A percentile compares a stretch with the other conserved stretches of the same genome.
Evolutionary conservation across 495 filamentous ascomycete genomes (phyloP).

Genomic region (Penicillium alfredii): DNA sequence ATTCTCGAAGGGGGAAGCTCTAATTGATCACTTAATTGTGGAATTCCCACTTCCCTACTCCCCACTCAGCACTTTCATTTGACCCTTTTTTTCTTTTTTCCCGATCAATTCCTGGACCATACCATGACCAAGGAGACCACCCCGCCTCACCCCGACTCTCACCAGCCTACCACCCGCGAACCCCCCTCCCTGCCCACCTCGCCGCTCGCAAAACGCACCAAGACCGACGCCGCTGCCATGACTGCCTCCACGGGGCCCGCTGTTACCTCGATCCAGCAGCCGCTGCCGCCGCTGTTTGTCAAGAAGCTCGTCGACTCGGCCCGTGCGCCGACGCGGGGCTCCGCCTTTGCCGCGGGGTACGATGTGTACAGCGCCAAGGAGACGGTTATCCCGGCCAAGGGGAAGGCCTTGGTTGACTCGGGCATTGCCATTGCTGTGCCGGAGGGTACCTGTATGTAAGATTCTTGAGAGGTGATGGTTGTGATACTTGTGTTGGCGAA

Average conservation of each 20-base stretch:
- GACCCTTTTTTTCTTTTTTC: conserved; percentile 1
- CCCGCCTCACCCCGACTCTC: conserved; percentile 28
- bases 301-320: conserved; percentile 76
- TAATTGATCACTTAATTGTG: conserved; percentile 2
- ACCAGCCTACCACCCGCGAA: conserved; percentile 32
- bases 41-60: too few relatives aligned
- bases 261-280: conserved; percentile 33
- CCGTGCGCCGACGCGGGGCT: conserved; percentile 76
- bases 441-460: conserved; percentile 69
- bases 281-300: conserved; percentile 62
- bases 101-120: conserved; percentile 1
- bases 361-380: conserved; percentile 77
- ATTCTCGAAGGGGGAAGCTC: conserved; percentile 11
- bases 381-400: conserved; percentile 70
- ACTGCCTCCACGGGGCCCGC: conserved; percentile 25
- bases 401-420: conserved; percentile 82
- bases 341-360: conserved; percentile 85
- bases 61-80: neutral
- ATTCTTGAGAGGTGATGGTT: neutral
- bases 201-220: conserved; percentile 61
- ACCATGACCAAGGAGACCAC: conserved; percentile 52
- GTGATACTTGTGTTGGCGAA: neutral
- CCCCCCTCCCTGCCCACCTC: conserved; percentile 54
- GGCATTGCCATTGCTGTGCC: conserved; percentile 86
- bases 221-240: conserved; percentile 29